These are phyloP conservation scores for Allodekkera sacchari DNA, from an alignment of 805 yeast genomes.

Conservation along the genomic window DNA sequence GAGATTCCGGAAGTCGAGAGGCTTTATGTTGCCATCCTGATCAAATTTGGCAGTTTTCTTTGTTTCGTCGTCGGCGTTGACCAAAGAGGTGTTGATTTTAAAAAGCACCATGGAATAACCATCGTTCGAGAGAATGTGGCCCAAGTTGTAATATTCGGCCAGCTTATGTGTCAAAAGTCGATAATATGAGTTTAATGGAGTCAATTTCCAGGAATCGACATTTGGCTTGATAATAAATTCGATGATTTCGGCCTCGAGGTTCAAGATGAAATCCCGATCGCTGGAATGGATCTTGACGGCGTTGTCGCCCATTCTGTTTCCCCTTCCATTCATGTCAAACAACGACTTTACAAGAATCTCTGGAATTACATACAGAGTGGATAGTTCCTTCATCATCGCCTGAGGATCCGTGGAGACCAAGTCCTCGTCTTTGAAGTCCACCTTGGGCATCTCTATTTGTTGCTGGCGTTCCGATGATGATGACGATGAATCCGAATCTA, in stretches of 20 bases:
- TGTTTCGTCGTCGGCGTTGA: slow-evolving; percentile 27
- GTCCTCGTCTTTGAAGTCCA: slow-evolving; percentile 13
- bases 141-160: slow-evolving; percentile 56
- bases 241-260: slow-evolving; percentile 39
- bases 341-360: slow-evolving; percentile 23
- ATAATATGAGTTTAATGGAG: slow-evolving; percentile 60
- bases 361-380: slow-evolving; percentile 18
- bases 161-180: slow-evolving; percentile 61
- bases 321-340: slow-evolving; percentile 19
- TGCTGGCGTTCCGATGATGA: no score
- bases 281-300: neutral
- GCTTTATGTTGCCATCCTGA: slow-evolving; percentile 24
- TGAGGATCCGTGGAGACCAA: slow-evolving; percentile 7
- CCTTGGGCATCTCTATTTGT: slow-evolving; percentile 14
- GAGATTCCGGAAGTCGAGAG: slow-evolving; percentile 22
- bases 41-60: slow-evolving; percentile 24
- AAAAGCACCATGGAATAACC: slow-evolving; percentile 38
- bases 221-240: slow-evolving; percentile 34
- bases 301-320: slow-evolving; percentile 2
- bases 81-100: slow-evolving; percentile 28
- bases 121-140: slow-evolving; percentile 46
- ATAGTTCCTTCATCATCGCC: slow-evolving; percentile 14
- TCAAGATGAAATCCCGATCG: slow-evolving; percentile 42
- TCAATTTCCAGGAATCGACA: slow-evolving; percentile 34
- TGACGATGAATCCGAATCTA: no score